A percentile compares a stretch with the other conserved stretches of the same genome.
phyloP scores from a whole-genome alignment of 768 basidiomycete species.

The Pisolithus tinctorius region DNA sequence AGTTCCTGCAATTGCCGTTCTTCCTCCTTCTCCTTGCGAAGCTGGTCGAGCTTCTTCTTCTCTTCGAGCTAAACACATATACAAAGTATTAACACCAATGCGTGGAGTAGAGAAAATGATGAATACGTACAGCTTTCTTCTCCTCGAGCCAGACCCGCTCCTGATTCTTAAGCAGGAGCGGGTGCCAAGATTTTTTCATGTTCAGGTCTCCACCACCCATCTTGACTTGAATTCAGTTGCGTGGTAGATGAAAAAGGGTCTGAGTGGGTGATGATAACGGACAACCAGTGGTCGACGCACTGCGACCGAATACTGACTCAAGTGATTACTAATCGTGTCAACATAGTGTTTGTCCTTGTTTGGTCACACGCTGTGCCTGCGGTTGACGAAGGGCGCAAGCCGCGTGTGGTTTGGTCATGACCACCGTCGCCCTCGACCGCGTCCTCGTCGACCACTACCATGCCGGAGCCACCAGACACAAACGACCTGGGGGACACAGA shows the following conservation, averaged over 20 bases:
- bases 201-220: slow-evolving; percentile 99
- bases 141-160: slow-evolving; percentile 99
- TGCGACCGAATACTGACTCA: no score
- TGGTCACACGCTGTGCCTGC: neutral
- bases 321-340: no score
- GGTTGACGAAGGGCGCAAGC: neutral
- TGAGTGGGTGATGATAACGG: slow-evolving; percentile 7
- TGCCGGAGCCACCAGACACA: slow-evolving; percentile 28
- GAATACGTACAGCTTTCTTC: slow-evolving; percentile 77
- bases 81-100: slow-evolving; percentile 8
- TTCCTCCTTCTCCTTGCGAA: slow-evolving; percentile 96
- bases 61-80: slow-evolving; percentile 76
- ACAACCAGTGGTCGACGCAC: slow-evolving; percentile 1
- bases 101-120: neutral
- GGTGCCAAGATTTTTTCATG: slow-evolving; percentile 99
- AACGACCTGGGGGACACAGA: slow-evolving; percentile 33
- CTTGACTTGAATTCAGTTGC: slow-evolving; percentile 37
- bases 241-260: slow-evolving; percentile 3
- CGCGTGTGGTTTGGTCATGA: slow-evolving; percentile 5
- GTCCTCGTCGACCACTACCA: slow-evolving; percentile 16
- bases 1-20: slow-evolving; percentile 95
- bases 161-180: slow-evolving; percentile 96
- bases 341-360: neutral
- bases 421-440: neutral
- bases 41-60: slow-evolving; percentile 95